Evolutionary conservation across 306 rosid species (phyloP).

Genomic region (peach (Prunus persica)): Prunus_persica_NCBIv2 NC_034011.1:22683501-22684000

Average conservation of each 20-base stretch:
- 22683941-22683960: constrained; percentile 2
- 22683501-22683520: constrained; percentile 3
- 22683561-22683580: not conserved
- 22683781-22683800: not conserved
- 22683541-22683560: constrained; percentile 1
- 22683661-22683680: constrained; percentile 8
- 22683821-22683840: constrained; percentile 1
- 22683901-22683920: not conserved
- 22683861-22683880: not conserved
- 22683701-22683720: not conserved
- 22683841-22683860: not conserved
- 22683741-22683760: too few relatives aligned
- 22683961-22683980: not conserved
- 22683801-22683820: not conserved
- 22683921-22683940: not conserved
- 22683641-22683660: not conserved
- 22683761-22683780: not conserved
- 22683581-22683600: not conserved
- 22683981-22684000: not conserved
- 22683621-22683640: not conserved
- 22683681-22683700: not conserved
- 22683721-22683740: too few relatives aligned
- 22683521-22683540: not conserved
- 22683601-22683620: constrained; percentile 2
- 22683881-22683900: too few relatives aligned